Conservation (phyloP, 495 filamentous ascomycete genomes). For the Penicillium cinerascens region DNA sequence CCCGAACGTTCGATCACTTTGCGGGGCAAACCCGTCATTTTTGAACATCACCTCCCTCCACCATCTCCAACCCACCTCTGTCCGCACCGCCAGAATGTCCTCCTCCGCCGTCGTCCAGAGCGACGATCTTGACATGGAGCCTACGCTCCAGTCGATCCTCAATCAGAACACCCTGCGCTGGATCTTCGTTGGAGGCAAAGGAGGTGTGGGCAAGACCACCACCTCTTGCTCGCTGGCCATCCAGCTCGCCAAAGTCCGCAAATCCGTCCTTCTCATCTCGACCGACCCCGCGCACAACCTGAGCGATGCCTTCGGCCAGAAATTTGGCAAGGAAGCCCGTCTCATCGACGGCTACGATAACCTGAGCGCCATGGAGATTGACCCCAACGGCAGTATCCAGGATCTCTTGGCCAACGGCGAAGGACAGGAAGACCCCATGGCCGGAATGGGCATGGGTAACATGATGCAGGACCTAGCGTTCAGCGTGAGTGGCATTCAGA, state of each 20-base stretch:
- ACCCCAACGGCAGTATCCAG: slow-evolving; percentile 96
- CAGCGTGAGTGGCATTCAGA: slow-evolving; percentile 49
- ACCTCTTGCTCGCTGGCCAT: slow-evolving; percentile 97
- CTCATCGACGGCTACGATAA: slow-evolving; percentile 89
- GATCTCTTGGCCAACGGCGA: slow-evolving; percentile 82
- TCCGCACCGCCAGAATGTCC: slow-evolving; percentile 50
- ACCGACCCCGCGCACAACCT: slow-evolving; percentile 99
- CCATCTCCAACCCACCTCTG: background rate
- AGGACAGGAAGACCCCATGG: slow-evolving; percentile 69
- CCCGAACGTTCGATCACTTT: slow-evolving; percentile 36
- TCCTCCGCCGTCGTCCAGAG: slow-evolving; percentile 57
- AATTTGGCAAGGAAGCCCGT: slow-evolving; percentile 97
- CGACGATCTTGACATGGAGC: slow-evolving; percentile 81
- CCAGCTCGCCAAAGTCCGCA: slow-evolving; percentile 93
- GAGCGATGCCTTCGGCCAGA: slow-evolving; percentile 96
- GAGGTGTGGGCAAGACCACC: slow-evolving; percentile 98
- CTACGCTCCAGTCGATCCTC: slow-evolving; percentile 89
- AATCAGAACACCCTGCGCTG: slow-evolving; percentile 92
- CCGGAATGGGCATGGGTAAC: slow-evolving; percentile 60
- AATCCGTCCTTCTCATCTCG: slow-evolving; percentile 93
- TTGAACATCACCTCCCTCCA: slow-evolving; percentile 13
- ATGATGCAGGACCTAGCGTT: slow-evolving; percentile 76
- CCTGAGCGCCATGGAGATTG: slow-evolving; percentile 98
- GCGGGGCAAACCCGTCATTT: slow-evolving; percentile 31
- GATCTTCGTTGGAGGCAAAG: slow-evolving; percentile 99